Conservation (phyloP, 2,329 filamentous ascomycete genomes). For the Plectosphaerella cucumerina region DNA sequence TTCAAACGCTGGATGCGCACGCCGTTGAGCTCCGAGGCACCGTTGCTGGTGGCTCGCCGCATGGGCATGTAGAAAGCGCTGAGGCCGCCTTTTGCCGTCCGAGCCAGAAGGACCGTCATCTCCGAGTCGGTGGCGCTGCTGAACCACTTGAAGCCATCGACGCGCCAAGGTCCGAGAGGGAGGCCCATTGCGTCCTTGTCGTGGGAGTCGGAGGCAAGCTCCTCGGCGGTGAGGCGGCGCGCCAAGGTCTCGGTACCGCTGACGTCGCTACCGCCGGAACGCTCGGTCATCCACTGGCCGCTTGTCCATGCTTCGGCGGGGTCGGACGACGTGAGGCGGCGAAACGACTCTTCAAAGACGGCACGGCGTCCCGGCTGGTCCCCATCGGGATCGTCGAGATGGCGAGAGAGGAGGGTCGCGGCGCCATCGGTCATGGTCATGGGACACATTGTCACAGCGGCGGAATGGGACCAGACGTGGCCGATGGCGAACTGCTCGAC, state of each 20-base stretch:
- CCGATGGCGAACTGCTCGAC: constrained; percentile 9
- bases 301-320: constrained; percentile 57
- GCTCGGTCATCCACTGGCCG: constrained; percentile 76
- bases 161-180: constrained; percentile 52
- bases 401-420: no score
- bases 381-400: no score
- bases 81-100: constrained; percentile 44
- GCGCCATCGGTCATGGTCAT: neutral
- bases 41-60: constrained; percentile 13
- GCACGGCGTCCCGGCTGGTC: no score
- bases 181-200: constrained; percentile 14
- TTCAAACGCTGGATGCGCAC: constrained; percentile 66
- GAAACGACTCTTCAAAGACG: no score
- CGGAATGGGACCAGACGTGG: constrained; percentile 3
- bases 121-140: constrained; percentile 62
- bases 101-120: constrained; percentile 61
- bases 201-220: neutral
- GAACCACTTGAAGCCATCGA: constrained; percentile 71
- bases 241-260: constrained; percentile 67
- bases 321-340: no score
- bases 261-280: constrained; percentile 65
- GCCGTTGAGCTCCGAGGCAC: constrained; percentile 54
- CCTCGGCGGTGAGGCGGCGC: constrained; percentile 39
- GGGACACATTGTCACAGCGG: constrained; percentile 3
- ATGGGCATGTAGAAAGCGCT: constrained; percentile 64